Conservation (phyloP, 192 early-diverging fungal species). For the Allomyces macrogynus region DNA sequence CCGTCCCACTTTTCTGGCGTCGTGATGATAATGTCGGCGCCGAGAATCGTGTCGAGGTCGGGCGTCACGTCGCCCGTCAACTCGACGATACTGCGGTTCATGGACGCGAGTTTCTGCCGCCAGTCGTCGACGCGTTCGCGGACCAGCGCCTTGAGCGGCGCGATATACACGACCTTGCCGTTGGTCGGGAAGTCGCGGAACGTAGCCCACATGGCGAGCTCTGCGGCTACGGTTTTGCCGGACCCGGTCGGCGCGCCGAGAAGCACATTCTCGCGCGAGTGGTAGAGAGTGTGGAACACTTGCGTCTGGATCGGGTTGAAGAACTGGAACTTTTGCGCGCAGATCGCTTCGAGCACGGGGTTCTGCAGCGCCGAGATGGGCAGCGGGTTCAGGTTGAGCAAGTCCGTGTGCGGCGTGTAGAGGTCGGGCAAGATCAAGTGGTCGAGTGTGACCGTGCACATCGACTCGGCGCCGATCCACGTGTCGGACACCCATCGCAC, state of each 20-base stretch:
- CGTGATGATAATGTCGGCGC: constrained; percentile 90
- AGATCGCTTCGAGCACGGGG: constrained; percentile 67
- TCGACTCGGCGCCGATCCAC: constrained; percentile 81
- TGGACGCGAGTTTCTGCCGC: constrained; percentile 44
- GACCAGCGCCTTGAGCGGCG: constrained; percentile 94
- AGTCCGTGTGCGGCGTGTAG: constrained; percentile 68
- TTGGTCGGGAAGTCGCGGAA: constrained; percentile 54
- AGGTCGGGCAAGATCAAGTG: constrained; percentile 76
- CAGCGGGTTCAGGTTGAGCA: constrained; percentile 80
- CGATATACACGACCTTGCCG: constrained; percentile 89
- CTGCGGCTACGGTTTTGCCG: constrained; percentile 92
- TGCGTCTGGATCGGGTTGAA: constrained; percentile 99
- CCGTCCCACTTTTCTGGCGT: constrained; percentile 99
- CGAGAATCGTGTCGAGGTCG: constrained; percentile 62
- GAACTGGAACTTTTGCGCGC: constrained; percentile 61
- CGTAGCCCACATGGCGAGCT: constrained; percentile 84
- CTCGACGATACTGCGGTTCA: constrained; percentile 74
- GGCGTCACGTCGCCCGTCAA: constrained; percentile 92
- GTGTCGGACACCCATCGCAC: constrained; percentile 84
- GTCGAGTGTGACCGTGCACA: constrained; percentile 71
- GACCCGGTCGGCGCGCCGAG: constrained; percentile 95
- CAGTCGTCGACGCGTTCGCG: constrained; percentile 84
- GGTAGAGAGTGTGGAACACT: constrained; percentile 93
- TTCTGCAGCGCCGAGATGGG: constrained; percentile 69
- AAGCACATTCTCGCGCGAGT: constrained; percentile 59